These are phyloP conservation scores for Licmophora abbreviata DNA, from an alignment of 108 stramenopile species.

Conservation along the genomic window DNA sequence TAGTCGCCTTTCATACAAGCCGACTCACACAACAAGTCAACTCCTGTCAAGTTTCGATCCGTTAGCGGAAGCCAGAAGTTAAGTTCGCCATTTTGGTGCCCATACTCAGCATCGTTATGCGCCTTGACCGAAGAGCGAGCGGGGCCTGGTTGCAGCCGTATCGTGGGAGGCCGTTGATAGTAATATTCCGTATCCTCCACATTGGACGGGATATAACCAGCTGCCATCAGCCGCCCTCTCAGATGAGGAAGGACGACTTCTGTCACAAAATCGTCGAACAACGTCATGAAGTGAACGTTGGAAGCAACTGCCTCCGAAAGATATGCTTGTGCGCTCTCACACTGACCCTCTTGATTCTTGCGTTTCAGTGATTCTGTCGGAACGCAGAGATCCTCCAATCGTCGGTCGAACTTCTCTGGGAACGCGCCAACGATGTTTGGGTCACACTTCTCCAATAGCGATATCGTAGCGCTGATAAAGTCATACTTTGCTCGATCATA, in stretches of 20 bases:
- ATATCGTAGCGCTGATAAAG: constrained; percentile 33
- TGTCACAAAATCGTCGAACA: constrained; percentile 63
- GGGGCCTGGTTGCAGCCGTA: constrained; percentile 85
- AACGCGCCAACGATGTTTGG: constrained; percentile 44
- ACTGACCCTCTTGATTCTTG: constrained; percentile 48
- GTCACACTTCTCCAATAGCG: constrained; percentile 43
- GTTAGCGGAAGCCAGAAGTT: constrained; percentile 89
- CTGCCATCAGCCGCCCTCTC: constrained; percentile 39
- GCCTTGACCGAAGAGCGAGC: constrained; percentile 60
- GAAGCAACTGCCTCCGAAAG: constrained; percentile 54
- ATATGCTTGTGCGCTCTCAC: constrained; percentile 67
- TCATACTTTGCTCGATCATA: constrained; percentile 42
- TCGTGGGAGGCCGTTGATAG: constrained; percentile 81
- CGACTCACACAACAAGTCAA: constrained; percentile 71
- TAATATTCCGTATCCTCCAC: constrained; percentile 45
- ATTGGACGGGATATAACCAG: constrained; percentile 10
- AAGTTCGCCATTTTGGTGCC: constrained; percentile 85
- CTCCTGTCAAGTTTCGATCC: constrained; percentile 43
- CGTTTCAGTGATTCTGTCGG: constrained; percentile 49
- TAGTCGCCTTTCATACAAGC: constrained; percentile 45
- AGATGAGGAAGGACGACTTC: constrained; percentile 55
- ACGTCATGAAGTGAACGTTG: constrained; percentile 46
- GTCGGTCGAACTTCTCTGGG: background rate
- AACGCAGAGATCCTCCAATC: constrained; percentile 66
- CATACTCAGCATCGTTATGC: constrained; percentile 82